phyloP scores from a whole-genome alignment of 768 basidiomycete genomes.

The Psilocybe sp. region DNA sequence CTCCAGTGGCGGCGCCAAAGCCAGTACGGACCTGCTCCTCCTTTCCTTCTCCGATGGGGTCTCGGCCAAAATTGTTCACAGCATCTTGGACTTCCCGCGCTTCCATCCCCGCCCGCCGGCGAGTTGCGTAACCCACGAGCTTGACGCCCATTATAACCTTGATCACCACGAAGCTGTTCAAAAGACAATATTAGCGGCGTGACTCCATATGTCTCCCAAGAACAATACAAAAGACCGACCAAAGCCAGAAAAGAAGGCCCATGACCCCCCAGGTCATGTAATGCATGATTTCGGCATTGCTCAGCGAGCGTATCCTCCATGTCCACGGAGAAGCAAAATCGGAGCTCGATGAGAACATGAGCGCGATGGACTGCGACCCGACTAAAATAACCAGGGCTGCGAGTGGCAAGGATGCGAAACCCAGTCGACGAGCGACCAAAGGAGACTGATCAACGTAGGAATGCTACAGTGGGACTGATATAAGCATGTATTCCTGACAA shows the following conservation, averaged over 20 bases:
- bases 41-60: slow-evolving; percentile 86
- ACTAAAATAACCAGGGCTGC: slow-evolving; percentile 80
- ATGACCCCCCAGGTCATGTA: slow-evolving; percentile 65
- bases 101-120: slow-evolving; percentile 75
- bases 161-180: slow-evolving; percentile 70
- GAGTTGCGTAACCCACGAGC: slow-evolving; percentile 79
- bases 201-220: not conserved
- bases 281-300: slow-evolving; percentile 47
- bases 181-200: not conserved
- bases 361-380: slow-evolving; percentile 64
- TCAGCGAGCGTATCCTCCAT: slow-evolving; percentile 43
- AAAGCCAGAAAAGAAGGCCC: slow-evolving; percentile 76
- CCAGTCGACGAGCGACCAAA: slow-evolving; percentile 87
- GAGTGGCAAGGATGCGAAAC: slow-evolving; percentile 90
- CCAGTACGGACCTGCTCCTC: slow-evolving; percentile 68
- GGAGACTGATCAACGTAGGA: slow-evolving; percentile 95
- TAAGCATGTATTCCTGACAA: not conserved
- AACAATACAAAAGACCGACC: slow-evolving; percentile 43
- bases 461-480: slow-evolving; percentile 46
- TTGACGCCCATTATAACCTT: slow-evolving; percentile 93
- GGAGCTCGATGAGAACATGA: slow-evolving; percentile 53
- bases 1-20: not conserved
- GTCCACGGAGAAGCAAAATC: slow-evolving; percentile 34
- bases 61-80: slow-evolving; percentile 85
- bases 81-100: slow-evolving; percentile 68